Evolutionary conservation across 1,284 basidiomycete species (phyloP).

Genomic region (Bondarzewia mesenterica): DNA sequence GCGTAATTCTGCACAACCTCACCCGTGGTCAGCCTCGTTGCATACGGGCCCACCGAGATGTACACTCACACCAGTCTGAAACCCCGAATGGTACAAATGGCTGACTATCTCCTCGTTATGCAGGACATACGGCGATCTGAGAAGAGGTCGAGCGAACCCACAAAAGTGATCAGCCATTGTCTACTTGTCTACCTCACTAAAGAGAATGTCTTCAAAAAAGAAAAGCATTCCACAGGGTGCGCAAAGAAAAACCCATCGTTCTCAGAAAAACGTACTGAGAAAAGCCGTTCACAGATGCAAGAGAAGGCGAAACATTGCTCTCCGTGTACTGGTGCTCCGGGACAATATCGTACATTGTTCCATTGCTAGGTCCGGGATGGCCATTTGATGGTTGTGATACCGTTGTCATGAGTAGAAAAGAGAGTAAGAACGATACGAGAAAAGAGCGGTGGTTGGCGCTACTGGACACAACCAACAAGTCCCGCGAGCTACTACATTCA

Average conservation of each 20-base stretch:
- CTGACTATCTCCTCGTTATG: conserved; percentile 68
- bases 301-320: neutral
- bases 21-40: conserved; percentile 7
- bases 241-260: neutral
- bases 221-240: too few species aligned
- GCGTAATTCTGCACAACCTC: conserved; percentile 57
- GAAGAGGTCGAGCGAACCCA: neutral
- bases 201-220: neutral
- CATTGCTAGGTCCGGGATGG: conserved; percentile 24
- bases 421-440: neutral
- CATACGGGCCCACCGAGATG: conserved; percentile 3
- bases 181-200: too few species aligned
- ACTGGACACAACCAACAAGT: neutral
- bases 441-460: neutral
- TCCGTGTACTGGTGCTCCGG: neutral
- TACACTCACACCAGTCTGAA: conserved; percentile 66
- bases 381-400: conserved; percentile 16
- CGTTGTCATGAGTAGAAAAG: neutral
- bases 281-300: neutral
- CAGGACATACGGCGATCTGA: conserved; percentile 41
- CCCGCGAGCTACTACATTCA: too few species aligned
- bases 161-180: neutral
- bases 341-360: neutral
- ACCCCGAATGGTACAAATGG: conserved; percentile 70
- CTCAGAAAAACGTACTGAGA: neutral